Conservation (phyloP, 139 green algal genomes). For the Trebouxia sp. region DNA sequence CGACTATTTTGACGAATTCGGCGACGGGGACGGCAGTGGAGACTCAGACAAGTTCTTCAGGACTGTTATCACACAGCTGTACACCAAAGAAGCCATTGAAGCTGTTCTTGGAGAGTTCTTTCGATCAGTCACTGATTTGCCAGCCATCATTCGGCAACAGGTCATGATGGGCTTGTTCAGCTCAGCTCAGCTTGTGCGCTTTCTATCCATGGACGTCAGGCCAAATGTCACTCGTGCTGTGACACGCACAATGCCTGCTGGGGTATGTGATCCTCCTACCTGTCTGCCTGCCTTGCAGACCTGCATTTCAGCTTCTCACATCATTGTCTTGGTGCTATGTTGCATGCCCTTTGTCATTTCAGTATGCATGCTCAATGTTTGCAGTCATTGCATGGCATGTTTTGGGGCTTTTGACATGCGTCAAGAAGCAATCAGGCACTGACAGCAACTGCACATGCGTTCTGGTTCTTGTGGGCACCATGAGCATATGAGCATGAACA, state of each 20-base stretch:
- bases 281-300: too few relatives aligned
- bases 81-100: constrained; percentile 86
- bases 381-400: too few relatives aligned
- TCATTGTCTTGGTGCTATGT: too few relatives aligned
- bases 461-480: too few relatives aligned
- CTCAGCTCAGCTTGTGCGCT: constrained; percentile 89
- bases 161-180: constrained; percentile 94
- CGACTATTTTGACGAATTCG: constrained; percentile 86
- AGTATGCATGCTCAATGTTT: too few relatives aligned
- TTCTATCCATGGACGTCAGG: constrained; percentile 90
- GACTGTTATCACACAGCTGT: constrained; percentile 80
- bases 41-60: constrained; percentile 77
- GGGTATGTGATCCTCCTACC: constrained; percentile 55
- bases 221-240: constrained; percentile 85
- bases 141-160: constrained; percentile 83
- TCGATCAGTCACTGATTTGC: constrained; percentile 84
- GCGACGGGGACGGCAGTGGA: constrained; percentile 79
- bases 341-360: too few relatives aligned
- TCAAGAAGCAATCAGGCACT: too few relatives aligned
- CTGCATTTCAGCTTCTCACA: too few relatives aligned
- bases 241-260: constrained; percentile 73
- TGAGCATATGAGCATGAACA: too few relatives aligned
- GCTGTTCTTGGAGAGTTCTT: constrained; percentile 92
- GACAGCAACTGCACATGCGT: too few relatives aligned
- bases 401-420: too few relatives aligned